A percentile compares a stretch with the other conserved stretches of the same genome.
Conservation (phyloP, 2,329 filamentous ascomycete genomes). For the Fusarium acutatum region DNA sequence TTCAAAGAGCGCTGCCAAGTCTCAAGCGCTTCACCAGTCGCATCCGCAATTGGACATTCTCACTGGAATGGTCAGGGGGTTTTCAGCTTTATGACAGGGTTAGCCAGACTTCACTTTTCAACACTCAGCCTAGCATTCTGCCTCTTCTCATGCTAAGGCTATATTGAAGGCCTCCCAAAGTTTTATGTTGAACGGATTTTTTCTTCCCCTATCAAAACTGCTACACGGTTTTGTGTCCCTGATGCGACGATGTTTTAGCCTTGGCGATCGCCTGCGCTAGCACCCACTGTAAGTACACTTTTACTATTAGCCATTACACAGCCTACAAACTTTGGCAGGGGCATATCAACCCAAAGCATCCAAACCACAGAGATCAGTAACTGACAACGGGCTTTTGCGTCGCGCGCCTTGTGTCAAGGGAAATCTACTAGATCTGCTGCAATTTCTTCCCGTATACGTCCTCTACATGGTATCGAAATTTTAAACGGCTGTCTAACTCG, state of each 20-base stretch:
- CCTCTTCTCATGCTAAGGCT: not conserved
- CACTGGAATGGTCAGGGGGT: not conserved
- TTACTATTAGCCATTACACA: too few species aligned
- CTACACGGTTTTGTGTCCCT: too few species aligned
- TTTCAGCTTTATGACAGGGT: not conserved
- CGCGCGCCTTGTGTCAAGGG: not conserved
- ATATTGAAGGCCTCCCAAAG: not conserved
- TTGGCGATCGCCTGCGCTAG: not conserved
- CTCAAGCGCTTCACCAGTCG: not conserved
- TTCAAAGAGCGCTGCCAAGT: not conserved
- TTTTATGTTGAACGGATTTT: accelerated
- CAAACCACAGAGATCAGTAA: not conserved
- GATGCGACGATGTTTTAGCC: not conserved
- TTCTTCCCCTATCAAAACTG: accelerated
- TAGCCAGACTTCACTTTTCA: not conserved
- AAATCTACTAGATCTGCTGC: not conserved
- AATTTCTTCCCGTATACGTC: accelerated
- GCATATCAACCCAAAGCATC: not conserved
- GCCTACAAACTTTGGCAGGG: not conserved
- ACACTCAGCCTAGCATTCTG: not conserved
- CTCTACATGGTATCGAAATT: not conserved
- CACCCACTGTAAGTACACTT: not conserved
- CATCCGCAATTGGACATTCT: not conserved
- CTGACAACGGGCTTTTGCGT: not conserved
- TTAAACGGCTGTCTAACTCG: accelerated